Percentiles rank a stretch among this genome's conserved stretches.
These are phyloP conservation scores for Rhizopus delemar DNA, from an alignment of 371 early-diverging fungal species.

Conservation along the genomic window DNA sequence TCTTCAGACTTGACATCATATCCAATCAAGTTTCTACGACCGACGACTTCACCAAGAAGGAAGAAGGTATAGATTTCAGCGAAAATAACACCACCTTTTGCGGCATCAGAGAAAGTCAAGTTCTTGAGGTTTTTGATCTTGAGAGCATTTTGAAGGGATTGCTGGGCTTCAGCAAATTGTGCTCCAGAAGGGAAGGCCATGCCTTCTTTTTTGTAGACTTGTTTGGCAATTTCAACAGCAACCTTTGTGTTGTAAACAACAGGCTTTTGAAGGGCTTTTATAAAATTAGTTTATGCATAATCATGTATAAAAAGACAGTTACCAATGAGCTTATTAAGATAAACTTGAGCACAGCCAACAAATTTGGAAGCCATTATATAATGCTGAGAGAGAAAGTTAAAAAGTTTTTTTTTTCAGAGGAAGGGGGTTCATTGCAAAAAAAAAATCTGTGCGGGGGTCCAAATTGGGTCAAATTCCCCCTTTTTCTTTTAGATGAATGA, in stretches of 20 bases:
- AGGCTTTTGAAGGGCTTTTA: slow-evolving; percentile 46
- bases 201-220: slow-evolving; percentile 71
- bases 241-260: slow-evolving; percentile 66
- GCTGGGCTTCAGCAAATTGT: slow-evolving; percentile 60
- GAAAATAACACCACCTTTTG: slow-evolving; percentile 61
- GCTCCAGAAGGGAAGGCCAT: slow-evolving; percentile 65
- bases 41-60: slow-evolving; percentile 73
- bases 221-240: slow-evolving; percentile 68
- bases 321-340: slow-evolving; percentile 41
- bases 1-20: slow-evolving; percentile 64
- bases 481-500: not conserved
- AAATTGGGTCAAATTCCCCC: not conserved
- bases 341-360: slow-evolving; percentile 24
- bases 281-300: not conserved
- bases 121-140: slow-evolving; percentile 57
- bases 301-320: not conserved
- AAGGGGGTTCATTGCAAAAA: slow-evolving; percentile 5
- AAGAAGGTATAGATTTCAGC: slow-evolving; percentile 73
- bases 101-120: slow-evolving; percentile 46
- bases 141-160: slow-evolving; percentile 48
- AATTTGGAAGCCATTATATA: slow-evolving; percentile 30
- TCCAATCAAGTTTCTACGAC: slow-evolving; percentile 73
- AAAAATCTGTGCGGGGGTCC: slow-evolving; percentile 5
- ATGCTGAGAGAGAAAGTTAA: slow-evolving; percentile 5
- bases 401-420: slow-evolving; percentile 1